Percentiles rank a stretch among this genome's conserved stretches.
Evolutionary conservation across 163 green algal species (phyloP).

Genomic region (Chlorella variabilis): DNA sequence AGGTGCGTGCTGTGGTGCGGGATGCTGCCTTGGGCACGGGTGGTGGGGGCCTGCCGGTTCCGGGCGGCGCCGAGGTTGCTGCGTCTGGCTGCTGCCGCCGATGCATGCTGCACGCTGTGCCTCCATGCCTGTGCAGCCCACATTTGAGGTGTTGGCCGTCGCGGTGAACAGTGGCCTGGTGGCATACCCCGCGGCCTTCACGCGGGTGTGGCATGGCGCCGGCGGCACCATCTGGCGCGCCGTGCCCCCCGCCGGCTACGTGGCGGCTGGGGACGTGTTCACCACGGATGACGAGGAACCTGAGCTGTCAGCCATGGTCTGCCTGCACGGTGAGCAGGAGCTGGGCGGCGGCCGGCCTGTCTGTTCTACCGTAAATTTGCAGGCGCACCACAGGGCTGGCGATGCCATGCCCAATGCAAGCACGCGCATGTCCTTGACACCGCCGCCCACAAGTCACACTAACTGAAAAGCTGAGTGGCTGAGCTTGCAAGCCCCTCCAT

Average conservation of each 20-base stretch:
- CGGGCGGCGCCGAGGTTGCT: too few relatives aligned
- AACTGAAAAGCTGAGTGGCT: too few relatives aligned
- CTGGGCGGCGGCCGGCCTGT: background rate
- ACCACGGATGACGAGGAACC: conserved; percentile 50
- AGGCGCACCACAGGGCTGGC: too few relatives aligned
- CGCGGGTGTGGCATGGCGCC: conserved; percentile 50
- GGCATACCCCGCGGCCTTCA: conserved; percentile 66
- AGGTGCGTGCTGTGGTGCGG: conserved; percentile 28
- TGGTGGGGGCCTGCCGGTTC: too few relatives aligned
- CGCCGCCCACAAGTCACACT: too few relatives aligned
- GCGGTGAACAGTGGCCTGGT: conserved; percentile 84
- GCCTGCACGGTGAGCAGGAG: conserved; percentile 60
- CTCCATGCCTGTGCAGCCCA: conserved; percentile 40
- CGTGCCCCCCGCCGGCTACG: conserved; percentile 74
- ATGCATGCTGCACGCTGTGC: too few relatives aligned
- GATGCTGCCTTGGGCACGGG: too few relatives aligned
- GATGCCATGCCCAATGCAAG: too few relatives aligned
- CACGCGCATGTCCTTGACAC: too few relatives aligned
- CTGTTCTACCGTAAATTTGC: too few relatives aligned
- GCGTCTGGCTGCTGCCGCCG: too few relatives aligned
- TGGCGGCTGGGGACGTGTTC: conserved; percentile 55
- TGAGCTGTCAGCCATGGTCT: conserved; percentile 56
- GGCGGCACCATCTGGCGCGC: conserved; percentile 78
- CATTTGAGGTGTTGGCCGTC: conserved; percentile 72
- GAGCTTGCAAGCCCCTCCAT: too few relatives aligned